These are phyloP conservation scores for Exophiala phaeomuriformis DNA, from an alignment of 2,329 filamentous ascomycete genomes.

Conservation along the genomic window DNA sequence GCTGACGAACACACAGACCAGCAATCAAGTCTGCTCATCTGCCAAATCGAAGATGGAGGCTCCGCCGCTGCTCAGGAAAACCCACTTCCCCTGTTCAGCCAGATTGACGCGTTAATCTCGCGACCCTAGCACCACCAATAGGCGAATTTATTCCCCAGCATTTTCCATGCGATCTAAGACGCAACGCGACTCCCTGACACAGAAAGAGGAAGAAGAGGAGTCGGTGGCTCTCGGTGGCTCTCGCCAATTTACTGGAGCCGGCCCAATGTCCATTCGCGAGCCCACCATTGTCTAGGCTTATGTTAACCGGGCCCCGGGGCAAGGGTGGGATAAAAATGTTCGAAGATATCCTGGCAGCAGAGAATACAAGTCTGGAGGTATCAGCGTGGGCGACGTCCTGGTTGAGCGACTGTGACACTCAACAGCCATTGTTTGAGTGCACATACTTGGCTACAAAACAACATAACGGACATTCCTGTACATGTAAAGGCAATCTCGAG, in stretches of 20 bases:
- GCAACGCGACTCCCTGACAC: constrained; percentile 20
- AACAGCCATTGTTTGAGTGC: not conserved
- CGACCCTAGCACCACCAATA: constrained; percentile 16
- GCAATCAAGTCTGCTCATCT: not conserved
- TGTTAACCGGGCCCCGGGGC: not conserved
- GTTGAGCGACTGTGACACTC: not conserved
- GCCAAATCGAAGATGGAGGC: not conserved
- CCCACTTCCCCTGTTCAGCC: not conserved
- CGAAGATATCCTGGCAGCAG: not conserved
- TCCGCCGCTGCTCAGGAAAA: not conserved
- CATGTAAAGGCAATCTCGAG: constrained; percentile 12
- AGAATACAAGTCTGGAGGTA: not conserved
- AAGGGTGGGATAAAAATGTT: constrained; percentile 3
- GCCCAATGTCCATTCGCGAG: not conserved
- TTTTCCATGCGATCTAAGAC: constrained; percentile 19
- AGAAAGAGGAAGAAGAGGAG: not conserved
- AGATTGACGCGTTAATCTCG: constrained; percentile 26
- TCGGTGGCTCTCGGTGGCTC: not conserved
- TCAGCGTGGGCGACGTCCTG: not conserved
- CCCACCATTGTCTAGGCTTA: not conserved
- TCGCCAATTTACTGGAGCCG: not conserved
- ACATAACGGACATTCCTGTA: constrained; percentile 14
- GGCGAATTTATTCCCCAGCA: constrained; percentile 13
- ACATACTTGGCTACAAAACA: not conserved
- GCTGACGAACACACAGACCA: not conserved